Evolutionary conservation across 1,284 basidiomycete species (phyloP).

Genomic region (Fistulinella staudtii): DNA sequence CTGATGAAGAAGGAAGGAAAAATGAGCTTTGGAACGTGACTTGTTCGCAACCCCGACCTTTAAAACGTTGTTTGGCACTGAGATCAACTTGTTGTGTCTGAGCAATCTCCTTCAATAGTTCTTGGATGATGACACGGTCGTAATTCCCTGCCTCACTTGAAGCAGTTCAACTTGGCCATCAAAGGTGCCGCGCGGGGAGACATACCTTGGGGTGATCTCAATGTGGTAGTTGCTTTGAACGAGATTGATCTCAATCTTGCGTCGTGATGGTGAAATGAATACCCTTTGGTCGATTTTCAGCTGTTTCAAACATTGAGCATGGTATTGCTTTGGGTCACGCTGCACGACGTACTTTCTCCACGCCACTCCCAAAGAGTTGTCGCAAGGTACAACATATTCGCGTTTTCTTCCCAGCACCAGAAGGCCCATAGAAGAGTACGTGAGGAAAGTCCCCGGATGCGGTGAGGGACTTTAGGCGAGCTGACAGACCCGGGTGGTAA

Average conservation of each 20-base stretch:
- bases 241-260: conserved; percentile 95
- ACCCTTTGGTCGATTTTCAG: conserved; percentile 98
- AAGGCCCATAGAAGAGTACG: conserved; percentile 96
- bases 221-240: conserved; percentile 98
- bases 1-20: conserved; percentile 48
- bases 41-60: conserved; percentile 54
- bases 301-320: conserved; percentile 41
- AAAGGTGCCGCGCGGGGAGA: not conserved
- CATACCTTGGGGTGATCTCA: conserved; percentile 93
- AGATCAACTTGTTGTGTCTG: conserved; percentile 98
- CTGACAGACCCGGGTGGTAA: conserved; percentile 83
- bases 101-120: conserved; percentile 97
- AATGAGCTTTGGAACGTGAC: conserved; percentile 4
- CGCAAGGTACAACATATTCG: conserved; percentile 86
- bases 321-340: not conserved
- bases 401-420: conserved; percentile 98
- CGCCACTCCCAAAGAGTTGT: conserved; percentile 89
- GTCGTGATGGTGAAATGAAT: conserved; percentile 91
- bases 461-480: conserved; percentile 77
- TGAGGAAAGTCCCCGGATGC: conserved; percentile 95
- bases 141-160: conserved; percentile 92
- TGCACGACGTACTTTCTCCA: conserved; percentile 73
- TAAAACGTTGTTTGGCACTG: conserved; percentile 94
- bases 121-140: conserved; percentile 94
- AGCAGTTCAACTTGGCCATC: conserved; percentile 2